Evolutionary conservation across 106 monocot species (phyloP).

Genomic region (Acanthochlamys bracteata): DNA sequence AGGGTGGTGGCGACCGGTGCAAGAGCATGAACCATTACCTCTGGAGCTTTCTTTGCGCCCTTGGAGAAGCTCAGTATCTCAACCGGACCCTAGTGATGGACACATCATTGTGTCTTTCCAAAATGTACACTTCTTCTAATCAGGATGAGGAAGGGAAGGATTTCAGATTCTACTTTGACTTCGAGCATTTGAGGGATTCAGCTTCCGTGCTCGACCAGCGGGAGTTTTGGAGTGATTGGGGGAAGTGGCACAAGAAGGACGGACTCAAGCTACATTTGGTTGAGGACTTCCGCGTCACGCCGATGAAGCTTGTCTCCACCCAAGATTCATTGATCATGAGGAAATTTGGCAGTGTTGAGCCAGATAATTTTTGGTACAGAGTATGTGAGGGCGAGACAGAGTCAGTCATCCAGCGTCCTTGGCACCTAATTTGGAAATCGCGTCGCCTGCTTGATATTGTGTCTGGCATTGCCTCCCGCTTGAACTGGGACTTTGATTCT

Average conservation of each 20-base stretch:
- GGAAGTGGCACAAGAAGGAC: constrained; percentile 69
- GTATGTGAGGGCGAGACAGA: constrained; percentile 91
- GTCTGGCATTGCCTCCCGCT: constrained; percentile 53
- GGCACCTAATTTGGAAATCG: constrained; percentile 86
- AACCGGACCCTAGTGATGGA: constrained; percentile 94
- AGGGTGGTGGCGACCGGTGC: constrained; percentile 75
- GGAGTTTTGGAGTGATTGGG: constrained; percentile 83
- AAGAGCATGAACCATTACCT: constrained; percentile 92
- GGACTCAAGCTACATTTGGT: constrained; percentile 43
- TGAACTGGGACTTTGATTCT: constrained; percentile 95
- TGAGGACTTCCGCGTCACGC: constrained; percentile 70
- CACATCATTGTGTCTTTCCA: constrained; percentile 57
- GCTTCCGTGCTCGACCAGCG: constrained; percentile 71
- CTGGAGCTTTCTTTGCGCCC: constrained; percentile 88
- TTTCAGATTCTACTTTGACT: constrained; percentile 92
- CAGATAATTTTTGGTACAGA: constrained; percentile 88
- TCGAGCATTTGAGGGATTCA: constrained; percentile 77
- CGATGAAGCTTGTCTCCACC: constrained; percentile 63
- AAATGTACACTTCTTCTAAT: constrained; percentile 34
- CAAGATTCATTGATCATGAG: constrained; percentile 71
- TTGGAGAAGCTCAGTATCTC: constrained; percentile 76
- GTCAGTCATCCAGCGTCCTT: constrained; percentile 69
- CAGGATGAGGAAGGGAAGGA: constrained; percentile 82
- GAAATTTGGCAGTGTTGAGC: constrained; percentile 69
- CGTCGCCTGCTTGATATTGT: constrained; percentile 80